Conservation (phyloP, 495 filamentous ascomycete genomes). For the Recurvomyces mirabilis region DNA sequence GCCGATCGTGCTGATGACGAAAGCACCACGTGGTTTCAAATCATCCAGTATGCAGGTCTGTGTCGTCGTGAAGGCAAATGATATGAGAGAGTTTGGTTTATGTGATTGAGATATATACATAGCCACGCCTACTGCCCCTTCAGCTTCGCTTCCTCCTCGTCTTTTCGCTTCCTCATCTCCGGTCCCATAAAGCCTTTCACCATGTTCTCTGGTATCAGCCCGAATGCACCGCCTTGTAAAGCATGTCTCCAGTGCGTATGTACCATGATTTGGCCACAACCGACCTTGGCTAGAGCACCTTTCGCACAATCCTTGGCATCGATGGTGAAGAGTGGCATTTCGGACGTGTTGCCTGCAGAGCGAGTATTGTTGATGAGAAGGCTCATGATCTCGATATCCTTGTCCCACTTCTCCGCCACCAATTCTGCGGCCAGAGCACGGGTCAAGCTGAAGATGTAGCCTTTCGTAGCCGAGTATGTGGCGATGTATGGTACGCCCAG, state of each 20-base stretch:
- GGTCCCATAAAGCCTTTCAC: neutral
- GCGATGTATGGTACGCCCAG: conserved; percentile 3
- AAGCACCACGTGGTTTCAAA: too few relatives aligned
- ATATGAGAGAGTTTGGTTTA: too few relatives aligned
- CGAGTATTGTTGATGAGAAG: neutral
- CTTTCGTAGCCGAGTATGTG: conserved; percentile 5
- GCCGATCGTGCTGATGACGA: too few relatives aligned
- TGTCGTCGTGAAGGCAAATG: too few relatives aligned
- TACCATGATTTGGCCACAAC: neutral
- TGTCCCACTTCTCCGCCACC: neutral
- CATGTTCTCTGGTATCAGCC: neutral
- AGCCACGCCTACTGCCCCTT: too few relatives aligned
- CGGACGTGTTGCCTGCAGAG: neutral
- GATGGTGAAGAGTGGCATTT: conserved; percentile 1
- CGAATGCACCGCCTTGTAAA: neutral
- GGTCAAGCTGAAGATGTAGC: neutral
- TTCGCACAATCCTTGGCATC: neutral
- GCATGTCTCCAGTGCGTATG: neutral
- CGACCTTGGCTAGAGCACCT: neutral
- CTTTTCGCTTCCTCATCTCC: neutral
- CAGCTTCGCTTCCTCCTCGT: neutral
- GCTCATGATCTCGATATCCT: conserved; percentile 7
- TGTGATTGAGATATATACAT: too few relatives aligned
- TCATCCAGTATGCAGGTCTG: too few relatives aligned
- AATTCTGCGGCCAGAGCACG: conserved; percentile 1